Evolutionary conservation across 23 red algal species (phyloP), one percentile per base, ranked within the genome.

Genomic region (Gracilaria gracilis): DNA sequence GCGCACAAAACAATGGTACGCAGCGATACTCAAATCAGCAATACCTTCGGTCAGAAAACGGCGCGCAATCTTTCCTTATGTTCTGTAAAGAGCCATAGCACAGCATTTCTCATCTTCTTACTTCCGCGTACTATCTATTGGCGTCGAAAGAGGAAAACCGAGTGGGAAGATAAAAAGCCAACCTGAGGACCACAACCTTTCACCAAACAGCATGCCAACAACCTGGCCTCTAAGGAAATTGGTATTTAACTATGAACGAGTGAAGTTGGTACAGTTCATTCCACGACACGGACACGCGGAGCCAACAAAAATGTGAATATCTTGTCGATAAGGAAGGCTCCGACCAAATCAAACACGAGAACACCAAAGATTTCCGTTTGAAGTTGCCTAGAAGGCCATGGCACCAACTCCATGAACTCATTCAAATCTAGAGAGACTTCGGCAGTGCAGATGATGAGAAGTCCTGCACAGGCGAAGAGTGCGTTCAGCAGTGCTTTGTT

Each of bases 391-490:
- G 75, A 80, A 31, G 95, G 95, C 71, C 89, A 92, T 50, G 82
- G 61, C 31, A 73, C 89, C 50, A 96, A 83, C 57, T 96, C 73
- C 88, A 96, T 92, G 27, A 72, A 93, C 29, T 85, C 57, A 49
- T 96, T 96, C 57, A 96, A 33, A 16, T 89, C 81, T 8, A 83
- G 83, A 32, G 83, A 88, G 33, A 96, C 61, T 57, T 96, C 88
- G 33, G 83, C 75, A 34, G 82, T 82, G 66, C 88, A 87, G 36
- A 88, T 57, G 6, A 59, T 16, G 42, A 92, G 76, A 28, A 92
- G 71, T 40, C 32, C 87, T 35, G 59, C 88, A 37, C 71, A 83
- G 11, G 46, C 33, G 20, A 88, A 34, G 0, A 96, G 88, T 67
- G 95, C 64, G 33, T 88, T 77, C 28, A 96, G 53, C 29, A 98